Conservation (phyloP, 345 rosid genomes). For the Cardamine resedifolia region DNA sequence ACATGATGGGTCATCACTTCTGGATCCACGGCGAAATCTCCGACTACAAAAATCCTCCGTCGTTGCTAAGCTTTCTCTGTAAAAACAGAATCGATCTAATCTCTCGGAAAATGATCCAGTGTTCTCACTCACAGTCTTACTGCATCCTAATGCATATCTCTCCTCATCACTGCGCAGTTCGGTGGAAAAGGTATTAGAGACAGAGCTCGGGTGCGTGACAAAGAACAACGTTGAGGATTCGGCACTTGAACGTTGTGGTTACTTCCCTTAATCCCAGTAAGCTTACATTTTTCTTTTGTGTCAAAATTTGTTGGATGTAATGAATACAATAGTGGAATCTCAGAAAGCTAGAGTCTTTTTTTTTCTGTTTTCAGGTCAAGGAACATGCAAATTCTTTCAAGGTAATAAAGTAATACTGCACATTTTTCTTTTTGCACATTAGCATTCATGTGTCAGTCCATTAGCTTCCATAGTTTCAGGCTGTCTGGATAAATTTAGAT, state of each 20-base stretch:
- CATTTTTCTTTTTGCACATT: not conserved
- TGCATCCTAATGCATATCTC: constrained; percentile 8
- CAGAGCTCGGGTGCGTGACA: constrained; percentile 88
- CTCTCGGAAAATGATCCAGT: constrained; percentile 1
- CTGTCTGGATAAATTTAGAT: not conserved
- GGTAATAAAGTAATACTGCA: constrained; percentile 46
- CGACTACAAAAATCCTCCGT: not conserved
- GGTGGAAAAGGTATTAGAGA: constrained; percentile 22
- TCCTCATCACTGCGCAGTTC: constrained; percentile 12
- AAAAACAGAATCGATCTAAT: constrained; percentile 2
- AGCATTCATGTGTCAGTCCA: not conserved
- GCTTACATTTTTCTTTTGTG: not conserved
- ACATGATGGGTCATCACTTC: constrained; percentile 2
- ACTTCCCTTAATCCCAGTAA: constrained; percentile 76
- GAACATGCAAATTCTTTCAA: constrained; percentile 63
- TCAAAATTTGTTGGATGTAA: not conserved
- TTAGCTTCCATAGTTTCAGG: not conserved
- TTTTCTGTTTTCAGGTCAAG: constrained; percentile 56
- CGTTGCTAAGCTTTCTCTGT: too few relatives aligned
- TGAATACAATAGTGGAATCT: not conserved
- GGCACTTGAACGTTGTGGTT: constrained; percentile 58
- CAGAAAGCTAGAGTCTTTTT: not conserved
- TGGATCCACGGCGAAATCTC: not conserved
- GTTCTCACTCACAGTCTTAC: not conserved
- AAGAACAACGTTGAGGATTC: constrained; percentile 85